These are phyloP conservation scores for Paecilomyces sp. DNA, from an alignment of 2,329 filamentous ascomycete genomes.

Conservation along the genomic window DNA sequence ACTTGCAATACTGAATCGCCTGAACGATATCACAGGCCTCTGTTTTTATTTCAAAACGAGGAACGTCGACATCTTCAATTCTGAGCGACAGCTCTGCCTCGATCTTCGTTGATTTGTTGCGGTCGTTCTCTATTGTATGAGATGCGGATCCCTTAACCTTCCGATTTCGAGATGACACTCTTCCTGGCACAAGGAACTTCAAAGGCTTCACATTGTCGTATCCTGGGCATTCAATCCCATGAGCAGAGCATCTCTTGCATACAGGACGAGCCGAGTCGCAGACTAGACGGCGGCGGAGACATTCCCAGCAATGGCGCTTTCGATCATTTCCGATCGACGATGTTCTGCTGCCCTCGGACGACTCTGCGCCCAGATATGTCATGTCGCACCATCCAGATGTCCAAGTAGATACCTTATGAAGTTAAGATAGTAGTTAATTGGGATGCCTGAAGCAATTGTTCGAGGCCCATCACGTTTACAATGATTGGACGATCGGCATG, in stretches of 20 bases:
- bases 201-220: conserved; percentile 33
- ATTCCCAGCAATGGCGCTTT: conserved; percentile 37
- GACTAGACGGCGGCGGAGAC: conserved; percentile 33
- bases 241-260: conserved; percentile 30
- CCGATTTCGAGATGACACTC: conserved; percentile 22
- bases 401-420: neutral
- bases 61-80: neutral
- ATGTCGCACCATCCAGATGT: neutral
- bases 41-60: conserved; percentile 2
- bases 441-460: neutral
- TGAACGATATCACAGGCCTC: conserved; percentile 14
- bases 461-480: neutral
- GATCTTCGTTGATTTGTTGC: neutral
- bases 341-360: neutral
- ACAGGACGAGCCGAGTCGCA: conserved; percentile 31
- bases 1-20: conserved; percentile 25
- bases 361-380: neutral
- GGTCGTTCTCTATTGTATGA: neutral
- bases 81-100: neutral
- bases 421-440: neutral
- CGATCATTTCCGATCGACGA: neutral
- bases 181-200: conserved; percentile 36
- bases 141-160: conserved; percentile 1
- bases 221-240: conserved; percentile 32
- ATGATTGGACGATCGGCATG: neutral